Evolutionary conservation across 2,329 filamentous ascomycete species (phyloP).

Genomic region (Colletotrichum echinochloae): DNA sequence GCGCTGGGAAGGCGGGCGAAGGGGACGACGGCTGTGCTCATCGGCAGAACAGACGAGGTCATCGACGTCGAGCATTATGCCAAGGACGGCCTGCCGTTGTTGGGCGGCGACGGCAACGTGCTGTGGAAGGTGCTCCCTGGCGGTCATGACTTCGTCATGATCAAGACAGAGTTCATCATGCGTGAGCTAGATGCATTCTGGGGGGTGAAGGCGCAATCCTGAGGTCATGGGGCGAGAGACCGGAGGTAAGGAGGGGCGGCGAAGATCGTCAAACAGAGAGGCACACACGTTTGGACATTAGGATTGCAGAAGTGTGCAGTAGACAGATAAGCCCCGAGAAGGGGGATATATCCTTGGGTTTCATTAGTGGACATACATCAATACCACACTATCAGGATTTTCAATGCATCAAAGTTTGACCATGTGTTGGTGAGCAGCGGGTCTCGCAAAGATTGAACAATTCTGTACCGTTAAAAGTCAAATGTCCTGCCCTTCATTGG

Average conservation of each 20-base stretch:
- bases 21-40: conserved; percentile 62
- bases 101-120: conserved; percentile 63
- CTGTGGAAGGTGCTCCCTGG: conserved; percentile 65
- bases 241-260: neutral
- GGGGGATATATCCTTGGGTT: neutral
- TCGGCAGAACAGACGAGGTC: conserved; percentile 65
- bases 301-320: neutral
- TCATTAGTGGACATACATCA: neutral
- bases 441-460: too few species aligned
- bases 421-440: too few species aligned
- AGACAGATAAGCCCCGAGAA: neutral
- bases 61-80: conserved; percentile 64
- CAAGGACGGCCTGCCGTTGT: conserved; percentile 61
- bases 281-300: neutral
- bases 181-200: conserved; percentile 62
- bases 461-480: too few species aligned
- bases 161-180: conserved; percentile 59
- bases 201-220: conserved; percentile 44
- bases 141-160: conserved; percentile 73
- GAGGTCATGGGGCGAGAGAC: neutral
- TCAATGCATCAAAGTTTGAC: too few species aligned
- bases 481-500: too few species aligned
- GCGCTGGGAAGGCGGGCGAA: conserved; percentile 56
- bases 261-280: neutral
- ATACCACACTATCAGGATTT: neutral